phyloP scores from a whole-genome alignment of 306 rosid species.

The Rosa lucieae region DNA sequence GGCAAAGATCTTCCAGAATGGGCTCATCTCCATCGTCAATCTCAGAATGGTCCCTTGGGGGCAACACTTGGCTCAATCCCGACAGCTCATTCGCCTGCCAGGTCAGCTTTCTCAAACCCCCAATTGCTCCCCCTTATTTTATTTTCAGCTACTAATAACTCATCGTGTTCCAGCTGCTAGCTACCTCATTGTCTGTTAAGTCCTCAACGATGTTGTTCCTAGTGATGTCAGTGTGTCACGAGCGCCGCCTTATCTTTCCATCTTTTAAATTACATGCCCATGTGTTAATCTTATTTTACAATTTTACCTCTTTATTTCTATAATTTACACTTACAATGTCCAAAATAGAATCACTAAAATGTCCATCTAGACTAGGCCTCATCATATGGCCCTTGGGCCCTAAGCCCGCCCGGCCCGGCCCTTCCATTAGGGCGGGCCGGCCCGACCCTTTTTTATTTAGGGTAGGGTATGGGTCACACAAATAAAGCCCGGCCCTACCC shows the following conservation, averaged over 20 bases:
- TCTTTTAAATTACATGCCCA: neutral
- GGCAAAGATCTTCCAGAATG: conserved; percentile 63
- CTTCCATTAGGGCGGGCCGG: no score
- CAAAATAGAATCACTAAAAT: no score
- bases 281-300: neutral
- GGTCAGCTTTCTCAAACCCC: conserved; percentile 28
- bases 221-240: neutral
- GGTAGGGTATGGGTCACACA: no score
- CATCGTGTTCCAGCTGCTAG: neutral
- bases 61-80: conserved; percentile 66
- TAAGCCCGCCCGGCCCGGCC: no score
- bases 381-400: no score
- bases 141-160: neutral
- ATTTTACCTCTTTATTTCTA: neutral
- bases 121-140: neutral
- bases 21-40: conserved; percentile 59
- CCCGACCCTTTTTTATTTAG: no score
- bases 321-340: neutral
- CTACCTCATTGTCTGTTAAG: neutral
- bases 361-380: no score
- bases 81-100: conserved; percentile 59
- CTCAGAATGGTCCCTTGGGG: conserved; percentile 95
- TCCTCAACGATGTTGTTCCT: neutral
- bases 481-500: no score
- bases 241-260: neutral